Base-by-base conservation (phyloP, 768 basidiomycete species). In the Auricularia sp. region DNA sequence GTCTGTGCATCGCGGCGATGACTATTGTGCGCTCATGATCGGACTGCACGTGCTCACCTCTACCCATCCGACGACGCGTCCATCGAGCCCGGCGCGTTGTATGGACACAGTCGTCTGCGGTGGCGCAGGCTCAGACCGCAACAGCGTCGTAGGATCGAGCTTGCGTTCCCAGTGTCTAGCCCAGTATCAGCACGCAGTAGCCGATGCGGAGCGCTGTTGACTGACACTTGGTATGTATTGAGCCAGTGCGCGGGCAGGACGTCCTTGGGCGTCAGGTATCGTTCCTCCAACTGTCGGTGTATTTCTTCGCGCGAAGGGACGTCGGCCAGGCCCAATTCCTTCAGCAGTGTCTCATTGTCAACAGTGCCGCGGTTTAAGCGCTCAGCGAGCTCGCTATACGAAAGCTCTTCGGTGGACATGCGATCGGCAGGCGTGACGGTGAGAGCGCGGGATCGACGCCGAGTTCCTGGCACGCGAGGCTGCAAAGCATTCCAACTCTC, bases 161-260 rank as follows among this genome's bases (percentile, higher is more conserved):
- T 80, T 74, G 68, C 83, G 77, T 61, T 88, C 82, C 90, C 91
- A 93, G 64, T 88, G 85, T 74, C 88, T 93, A 72, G 68, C 62
- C 61, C 61, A 39, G 64, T 58, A 58, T 61, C 60, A 59, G 42
- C 18, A 53, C 35, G 56, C 47, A 67, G 35, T 8, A 34, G 29
- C 29, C 35, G 7, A 14, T 36, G 34, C 23, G 34, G 61, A 65
- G 53, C 47, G 47, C 14, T 36, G 18, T 6, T 62, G 62, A 69
- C 85, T 68, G 76, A 96, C 95, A 88, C 79, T 81, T 96, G 94
- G 76, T 94, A 94, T 39, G 80, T 81, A 62, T 87, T 80, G 61
- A 96, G 78, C 84, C 88, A 90, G 66, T 90, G 85, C 7, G 79
- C 76, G 2, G 87, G 89, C 21, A 96, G 75, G 39, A 74, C 79